phyloP scores from a whole-genome alignment of 2,329 filamentous ascomycete species.

The Dactylonectria estremocensis region DNA sequence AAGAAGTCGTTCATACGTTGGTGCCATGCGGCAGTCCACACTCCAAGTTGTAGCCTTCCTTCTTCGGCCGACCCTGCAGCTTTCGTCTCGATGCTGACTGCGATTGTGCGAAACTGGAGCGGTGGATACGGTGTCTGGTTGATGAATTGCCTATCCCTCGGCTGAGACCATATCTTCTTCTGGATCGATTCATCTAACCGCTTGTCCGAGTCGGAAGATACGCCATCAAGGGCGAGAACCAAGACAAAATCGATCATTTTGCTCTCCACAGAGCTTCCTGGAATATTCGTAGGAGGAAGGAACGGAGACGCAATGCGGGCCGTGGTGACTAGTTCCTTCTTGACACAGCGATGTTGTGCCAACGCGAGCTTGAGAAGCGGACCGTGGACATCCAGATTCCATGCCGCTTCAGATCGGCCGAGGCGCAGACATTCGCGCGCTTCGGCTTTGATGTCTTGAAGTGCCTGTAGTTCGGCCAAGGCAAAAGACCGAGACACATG shows the following conservation, averaged over 20 bases:
- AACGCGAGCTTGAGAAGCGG: background rate
- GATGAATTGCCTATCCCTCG: background rate
- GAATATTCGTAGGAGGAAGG: background rate
- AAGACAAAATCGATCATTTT: background rate
- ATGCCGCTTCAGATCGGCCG: background rate
- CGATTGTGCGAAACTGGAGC: background rate
- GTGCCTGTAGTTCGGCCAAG: background rate
- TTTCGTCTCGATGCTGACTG: constrained; percentile 7
- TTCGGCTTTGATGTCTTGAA: background rate
- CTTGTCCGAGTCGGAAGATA: background rate
- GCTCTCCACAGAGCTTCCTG: background rate
- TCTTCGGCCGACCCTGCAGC: background rate
- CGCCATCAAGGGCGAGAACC: background rate
- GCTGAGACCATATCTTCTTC: background rate
- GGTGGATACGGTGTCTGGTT: constrained; percentile 10
- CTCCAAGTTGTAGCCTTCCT: background rate
- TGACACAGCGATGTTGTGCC: background rate
- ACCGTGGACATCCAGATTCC: background rate
- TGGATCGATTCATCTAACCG: background rate
- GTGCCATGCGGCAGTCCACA: constrained; percentile 13
- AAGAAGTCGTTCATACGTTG: constrained; percentile 4
- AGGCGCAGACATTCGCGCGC: background rate
- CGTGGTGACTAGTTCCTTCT: background rate
- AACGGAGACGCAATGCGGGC: background rate
- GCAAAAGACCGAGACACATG: background rate